Evolutionary conservation across 371 early-diverging fungal species (phyloP), one percentile per base, ranked within the genome.

Genomic region (Circinella umbellata): DNA sequence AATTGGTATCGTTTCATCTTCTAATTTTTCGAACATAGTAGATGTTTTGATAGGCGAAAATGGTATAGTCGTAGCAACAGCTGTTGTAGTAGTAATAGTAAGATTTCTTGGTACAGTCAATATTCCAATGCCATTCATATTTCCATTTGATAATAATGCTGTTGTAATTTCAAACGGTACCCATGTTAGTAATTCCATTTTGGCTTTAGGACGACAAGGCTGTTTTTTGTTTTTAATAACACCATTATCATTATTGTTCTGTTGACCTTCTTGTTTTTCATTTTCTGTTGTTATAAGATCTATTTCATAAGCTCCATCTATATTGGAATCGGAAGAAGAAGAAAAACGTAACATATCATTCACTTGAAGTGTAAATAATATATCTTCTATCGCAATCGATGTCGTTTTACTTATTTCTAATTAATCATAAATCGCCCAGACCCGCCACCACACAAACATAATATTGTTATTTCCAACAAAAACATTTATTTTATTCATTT

Each of bases 381-480:
- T 81, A 74, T 94, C 95, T 61, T 94, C 91, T 34, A 81, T 72
- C 0, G 91, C 90, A 80, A 94, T 85, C 11, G 89, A 85, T 3
- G 93, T 92, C 49, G 73, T 68, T 38, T 73, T 61, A 57, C 92
- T 86, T 13, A 94, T 47, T 27, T 14, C 18, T 63, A 42, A 4
- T 9, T 20, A 0, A 3, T 13, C n/a, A 20, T 17, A 17, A 4
- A 18, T 48, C 0, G 9, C 8, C 6, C 15, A 0, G 3, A 15
- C 35, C 17, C 15, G 1, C 15, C 34, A 36, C 64, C 0, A 27
- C 35, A 34, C 27, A 27, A 7, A 18, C 57, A n/a, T 10, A 4
- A 27, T 4, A 20, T 1, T 1, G 18, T 15, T 54, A 51, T 13
- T 55, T 15, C 47, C 47, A 47, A 15, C 3, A 47, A 47, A 11